Evolutionary conservation across 164 flowering plant species (phyloP), one percentile per base, ranked within the genome.

Genomic region (Chimonanthus praecox): DNA sequence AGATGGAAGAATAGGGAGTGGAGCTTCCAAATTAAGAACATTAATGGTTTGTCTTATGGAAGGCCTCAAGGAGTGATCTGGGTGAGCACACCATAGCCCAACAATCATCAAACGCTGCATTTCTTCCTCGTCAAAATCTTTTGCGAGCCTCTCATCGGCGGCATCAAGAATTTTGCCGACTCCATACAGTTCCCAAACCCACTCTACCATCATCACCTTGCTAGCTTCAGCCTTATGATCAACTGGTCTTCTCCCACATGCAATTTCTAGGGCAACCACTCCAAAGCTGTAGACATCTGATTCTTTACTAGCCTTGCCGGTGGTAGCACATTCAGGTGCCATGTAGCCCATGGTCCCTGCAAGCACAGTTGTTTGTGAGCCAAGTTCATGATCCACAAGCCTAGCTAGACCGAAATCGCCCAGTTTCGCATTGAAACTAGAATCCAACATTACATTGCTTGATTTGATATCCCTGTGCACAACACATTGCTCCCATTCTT

Each of bases 331-430:
- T 60, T 87, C 88, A 2, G 88, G 89, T 5, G 89, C 87, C 61
- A 87, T 21, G 81, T 87, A 87, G 45, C 88, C 89, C 80, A 82
- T 71, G 3, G 87, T 87, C 20, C 89, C 89, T 2, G 89, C 87
- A 71, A 84, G 66, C 2, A 77, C 79, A 3, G 88, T 87, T 10
- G 87, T 87, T 71, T 82, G 78, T 20, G 81, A 77, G 0, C 85
- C 87, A 3, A 75, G 66, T 0, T 71, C 83, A 77, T 87, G 89
- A 63, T 84, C 84, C 7, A 80, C 84, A 69, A 87, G 75, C 62
- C 85, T 75, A 0, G 88, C 87, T 5, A 87, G 78, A 43, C 88
- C 89, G 11, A 85, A 87, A 75, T 87, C 87, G 3, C 89, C 88
- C 4, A 85, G 87, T 77, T 85, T 85, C 2, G 83, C 85, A 72